Conservation (phyloP, 495 filamentous ascomycete genomes). For the Pseudomonodictys pantanalensis region DNA sequence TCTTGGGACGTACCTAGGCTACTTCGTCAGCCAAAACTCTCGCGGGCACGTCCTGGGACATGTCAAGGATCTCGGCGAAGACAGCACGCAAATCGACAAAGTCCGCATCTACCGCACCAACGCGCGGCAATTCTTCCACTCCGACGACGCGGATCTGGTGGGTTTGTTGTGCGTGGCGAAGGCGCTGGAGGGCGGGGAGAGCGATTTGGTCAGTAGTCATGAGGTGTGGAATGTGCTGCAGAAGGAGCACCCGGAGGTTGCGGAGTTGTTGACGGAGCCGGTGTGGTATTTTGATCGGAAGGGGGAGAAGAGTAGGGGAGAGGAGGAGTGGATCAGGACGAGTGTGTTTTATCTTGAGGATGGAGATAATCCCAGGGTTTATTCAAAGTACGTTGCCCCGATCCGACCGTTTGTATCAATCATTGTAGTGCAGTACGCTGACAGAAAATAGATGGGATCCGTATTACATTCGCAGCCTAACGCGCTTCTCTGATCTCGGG, state of each 20-base stretch:
- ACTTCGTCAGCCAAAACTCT: conserved; percentile 81
- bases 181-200: conserved; percentile 79
- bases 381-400: conserved; percentile 45
- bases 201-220: conserved; percentile 75
- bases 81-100: conserved; percentile 72
- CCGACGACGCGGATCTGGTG: conserved; percentile 79
- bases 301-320: conserved; percentile 70
- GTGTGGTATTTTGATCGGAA: conserved; percentile 96
- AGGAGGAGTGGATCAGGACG: conserved; percentile 73
- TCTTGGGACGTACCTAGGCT: conserved; percentile 79
- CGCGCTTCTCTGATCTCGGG: conserved; percentile 39
- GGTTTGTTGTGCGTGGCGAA: conserved; percentile 79
- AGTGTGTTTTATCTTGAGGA: conserved; percentile 71
- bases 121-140: conserved; percentile 79
- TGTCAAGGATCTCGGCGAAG: conserved; percentile 85
- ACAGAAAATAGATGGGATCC: conserved; percentile 36
- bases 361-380: conserved; percentile 51
- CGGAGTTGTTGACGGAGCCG: conserved; percentile 67
- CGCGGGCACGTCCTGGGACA: conserved; percentile 87
- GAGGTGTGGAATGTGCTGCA: conserved; percentile 79
- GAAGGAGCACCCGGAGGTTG: conserved; percentile 71
- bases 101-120: conserved; percentile 89
- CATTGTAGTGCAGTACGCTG: background rate
- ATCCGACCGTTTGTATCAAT: background rate
- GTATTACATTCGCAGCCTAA: conserved; percentile 40